Conservation (phyloP, 257 asterid species). For the Dorcoceras hygrometricum region DNA sequence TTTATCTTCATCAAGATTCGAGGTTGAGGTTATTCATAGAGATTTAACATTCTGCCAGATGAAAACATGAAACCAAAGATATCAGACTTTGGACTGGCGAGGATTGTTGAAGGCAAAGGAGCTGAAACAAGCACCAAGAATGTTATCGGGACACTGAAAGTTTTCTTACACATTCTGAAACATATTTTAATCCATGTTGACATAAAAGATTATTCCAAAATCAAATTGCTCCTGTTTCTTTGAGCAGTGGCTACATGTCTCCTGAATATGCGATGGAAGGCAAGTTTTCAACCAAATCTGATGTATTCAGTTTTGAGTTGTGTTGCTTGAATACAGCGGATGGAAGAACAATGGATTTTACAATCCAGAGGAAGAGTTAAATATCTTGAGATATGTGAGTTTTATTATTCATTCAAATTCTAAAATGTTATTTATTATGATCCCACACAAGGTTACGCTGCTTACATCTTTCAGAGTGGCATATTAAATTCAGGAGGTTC, state of each 20-base stretch:
- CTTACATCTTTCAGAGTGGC: too few relatives aligned
- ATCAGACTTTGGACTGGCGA: slow-evolving; percentile 44
- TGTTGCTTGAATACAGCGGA: slow-evolving; percentile 40
- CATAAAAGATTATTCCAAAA: neutral
- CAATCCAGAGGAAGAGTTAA: slow-evolving; percentile 25
- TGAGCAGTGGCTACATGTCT: slow-evolving; percentile 34
- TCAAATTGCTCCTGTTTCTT: slow-evolving; percentile 8
- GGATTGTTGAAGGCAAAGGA: slow-evolving; percentile 31
- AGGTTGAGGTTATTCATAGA: slow-evolving; percentile 39
- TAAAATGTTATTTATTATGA: too few relatives aligned
- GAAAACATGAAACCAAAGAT: slow-evolving; percentile 43
- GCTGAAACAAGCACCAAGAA: slow-evolving; percentile 32
- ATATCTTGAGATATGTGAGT: slow-evolving; percentile 40
- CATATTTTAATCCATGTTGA: neutral
- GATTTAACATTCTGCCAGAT: slow-evolving; percentile 41
- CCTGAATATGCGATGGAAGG: slow-evolving; percentile 38
- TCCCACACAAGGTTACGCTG: too few relatives aligned
- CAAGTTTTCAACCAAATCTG: slow-evolving; percentile 33
- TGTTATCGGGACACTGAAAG: slow-evolving; percentile 43
- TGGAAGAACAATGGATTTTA: slow-evolving; percentile 32
- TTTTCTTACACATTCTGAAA: neutral
- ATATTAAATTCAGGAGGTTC: too few relatives aligned
- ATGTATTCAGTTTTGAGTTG: slow-evolving; percentile 37
- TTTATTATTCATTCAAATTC: neutral
- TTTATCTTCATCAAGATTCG: slow-evolving; percentile 45